Evolutionary conservation across 257 asterid genomes (phyloP).

Genomic region (Eucommia ulmoides): DNA sequence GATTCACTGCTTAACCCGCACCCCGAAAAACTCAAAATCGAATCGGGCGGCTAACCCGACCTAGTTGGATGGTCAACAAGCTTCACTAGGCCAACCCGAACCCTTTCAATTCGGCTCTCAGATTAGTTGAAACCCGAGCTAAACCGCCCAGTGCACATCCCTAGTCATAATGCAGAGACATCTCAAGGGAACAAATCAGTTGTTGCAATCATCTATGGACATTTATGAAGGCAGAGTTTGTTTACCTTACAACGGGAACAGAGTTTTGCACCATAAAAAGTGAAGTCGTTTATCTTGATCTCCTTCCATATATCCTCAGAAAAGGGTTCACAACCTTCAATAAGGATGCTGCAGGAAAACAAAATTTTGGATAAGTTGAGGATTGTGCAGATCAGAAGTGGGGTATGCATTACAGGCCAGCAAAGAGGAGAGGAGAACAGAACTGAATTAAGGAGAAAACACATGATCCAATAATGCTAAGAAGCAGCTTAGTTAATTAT

Average conservation of each 20-base stretch:
- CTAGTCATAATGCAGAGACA: too few relatives aligned
- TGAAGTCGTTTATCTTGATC: conserved; percentile 29
- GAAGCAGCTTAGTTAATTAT: background rate
- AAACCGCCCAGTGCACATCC: too few relatives aligned
- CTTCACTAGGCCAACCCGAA: background rate
- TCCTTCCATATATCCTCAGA: conserved; percentile 54
- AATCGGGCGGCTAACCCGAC: too few relatives aligned
- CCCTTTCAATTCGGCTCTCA: background rate
- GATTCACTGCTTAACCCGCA: too few relatives aligned
- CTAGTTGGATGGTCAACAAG: background rate
- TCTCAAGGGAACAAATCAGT: background rate
- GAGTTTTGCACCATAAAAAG: conserved; percentile 50
- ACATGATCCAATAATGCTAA: background rate
- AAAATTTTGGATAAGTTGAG: background rate
- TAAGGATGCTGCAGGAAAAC: conserved; percentile 31
- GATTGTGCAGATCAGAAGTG: background rate
- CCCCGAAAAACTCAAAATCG: too few relatives aligned
- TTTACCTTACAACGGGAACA: conserved; percentile 64
- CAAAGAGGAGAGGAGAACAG: background rate
- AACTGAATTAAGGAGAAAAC: background rate
- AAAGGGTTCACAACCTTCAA: conserved; percentile 62
- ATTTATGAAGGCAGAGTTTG: background rate
- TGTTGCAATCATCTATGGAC: background rate
- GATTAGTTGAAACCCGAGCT: too few relatives aligned
- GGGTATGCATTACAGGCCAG: background rate